A percentile compares a stretch with the other conserved stretches of the same genome.
Evolutionary conservation across 192 early-diverging fungal genomes (phyloP).

Genomic region (Podila epigama): DNA sequence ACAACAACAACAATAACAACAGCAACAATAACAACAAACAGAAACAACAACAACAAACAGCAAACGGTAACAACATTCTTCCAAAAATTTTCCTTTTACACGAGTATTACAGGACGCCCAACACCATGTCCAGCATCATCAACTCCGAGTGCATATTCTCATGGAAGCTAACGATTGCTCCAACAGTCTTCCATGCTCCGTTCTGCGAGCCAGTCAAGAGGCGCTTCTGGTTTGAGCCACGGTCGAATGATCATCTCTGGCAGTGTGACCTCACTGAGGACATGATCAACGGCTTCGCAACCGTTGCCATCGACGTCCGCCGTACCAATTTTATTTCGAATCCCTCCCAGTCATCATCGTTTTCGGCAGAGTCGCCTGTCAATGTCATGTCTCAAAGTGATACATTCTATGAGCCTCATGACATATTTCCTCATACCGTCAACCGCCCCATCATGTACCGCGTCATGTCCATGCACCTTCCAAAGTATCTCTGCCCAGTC

Average conservation of each 20-base stretch:
- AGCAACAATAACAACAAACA: too few species aligned
- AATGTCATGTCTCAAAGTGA: neutral
- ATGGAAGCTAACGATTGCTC: slow-evolving; percentile 17
- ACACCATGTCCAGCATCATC: too few species aligned
- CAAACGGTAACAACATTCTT: too few species aligned
- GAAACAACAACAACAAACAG: too few species aligned
- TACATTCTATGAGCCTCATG: neutral
- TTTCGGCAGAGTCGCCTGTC: neutral
- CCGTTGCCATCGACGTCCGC: slow-evolving; percentile 14
- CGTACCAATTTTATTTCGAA: neutral
- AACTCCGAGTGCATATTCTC: slow-evolving; percentile 10
- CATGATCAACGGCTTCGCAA: slow-evolving; percentile 33
- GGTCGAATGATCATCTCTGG: slow-evolving; percentile 12
- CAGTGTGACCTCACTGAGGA: slow-evolving; percentile 15
- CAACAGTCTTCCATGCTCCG: slow-evolving; percentile 8
- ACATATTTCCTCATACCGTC: neutral
- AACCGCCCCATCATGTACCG: slow-evolving; percentile 2
- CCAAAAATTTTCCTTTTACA: too few species aligned
- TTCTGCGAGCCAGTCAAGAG: slow-evolving; percentile 29
- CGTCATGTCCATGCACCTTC: slow-evolving; percentile 12
- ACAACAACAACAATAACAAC: too few species aligned
- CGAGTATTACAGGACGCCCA: too few species aligned
- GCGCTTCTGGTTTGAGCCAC: slow-evolving; percentile 11
- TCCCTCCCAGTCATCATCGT: neutral
- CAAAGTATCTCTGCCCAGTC: neutral